Evolutionary conservation across 805 yeast genomes (phyloP), one percentile per base, ranked within the genome.

Genomic region (Ogataea methanolica): DNA sequence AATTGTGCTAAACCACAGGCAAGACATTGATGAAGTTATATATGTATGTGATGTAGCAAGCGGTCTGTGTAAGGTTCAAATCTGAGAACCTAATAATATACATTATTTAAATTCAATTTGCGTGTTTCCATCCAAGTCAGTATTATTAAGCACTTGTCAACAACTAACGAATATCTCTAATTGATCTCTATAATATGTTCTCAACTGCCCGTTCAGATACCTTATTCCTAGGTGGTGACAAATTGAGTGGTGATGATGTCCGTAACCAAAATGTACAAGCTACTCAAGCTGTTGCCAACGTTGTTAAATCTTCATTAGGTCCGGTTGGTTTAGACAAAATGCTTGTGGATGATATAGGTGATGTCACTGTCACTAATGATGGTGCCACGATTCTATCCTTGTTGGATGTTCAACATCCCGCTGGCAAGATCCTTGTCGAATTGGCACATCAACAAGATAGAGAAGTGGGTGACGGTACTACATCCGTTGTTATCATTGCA

Each of bases 331-430:
- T 94, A 45, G 99, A 94, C 72, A 94, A 94, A 73, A 94, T 94
- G 97, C 77, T 94, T 42, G 99, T 94, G 36, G 99, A 94, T 69
- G 99, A 94, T 62, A 95, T 94, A 69, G 99, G 99, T 54, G 99
- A 95, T 70, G 97, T 94, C 41, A 91, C 97, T 6, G 97, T 94
- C 43, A 94, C 99, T 41, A 94, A 94, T 69, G 99, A 94, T 69
- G 99, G 99, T 56, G 99, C 99, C 50, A 94, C 99, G 5, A 94
- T 94, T 60, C 74, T 94, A 54, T 78, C 89, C 9, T 70, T 95
- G 45, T 74, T 94, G 55, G 99, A 94, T 65, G 98, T 94, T 44
- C 97, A 94, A 70, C 99, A 94, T 67, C 99, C 99, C 34, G 99
- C 99, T 1, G 99, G 98, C 16, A 92, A 90, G 71, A 94, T 94